Evolutionary conservation across 495 filamentous ascomycete genomes (phyloP), one percentile per base, ranked within the genome.

Genomic region (Hypoxylon subgilvum): DNA sequence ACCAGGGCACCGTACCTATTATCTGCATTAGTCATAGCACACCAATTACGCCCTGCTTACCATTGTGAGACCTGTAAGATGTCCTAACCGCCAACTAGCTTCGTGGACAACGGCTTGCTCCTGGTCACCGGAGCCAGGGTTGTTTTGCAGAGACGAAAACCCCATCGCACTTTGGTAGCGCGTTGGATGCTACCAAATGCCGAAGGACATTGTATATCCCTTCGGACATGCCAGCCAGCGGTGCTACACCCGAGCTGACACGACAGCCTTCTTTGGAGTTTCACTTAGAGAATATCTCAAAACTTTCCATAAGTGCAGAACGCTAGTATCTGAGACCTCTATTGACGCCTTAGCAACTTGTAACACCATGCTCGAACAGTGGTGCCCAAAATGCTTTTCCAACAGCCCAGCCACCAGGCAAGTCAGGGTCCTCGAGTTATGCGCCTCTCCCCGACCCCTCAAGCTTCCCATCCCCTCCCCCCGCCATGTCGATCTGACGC

Each of bases 401-500:
- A n/a, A n/a, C n/a, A n/a, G n/a, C n/a, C n/a, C n/a, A n/a, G n/a
- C n/a, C n/a, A n/a, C n/a, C n/a, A n/a, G n/a, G n/a, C n/a, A n/a
- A n/a, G n/a, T n/a, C n/a, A n/a, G n/a, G n/a, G n/a, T n/a, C n/a
- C n/a, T n/a, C n/a, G n/a, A n/a, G n/a, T n/a, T n/a, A n/a, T n/a
- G n/a, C n/a, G n/a, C 39, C 38, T 17, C 35, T 36, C 35, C 16
- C 19, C 9, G 6, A 9, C 42, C 34, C 46, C 47, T 32, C 34
- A 4, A 6, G 2, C 19, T 36, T 30, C 30, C 25, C 48, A 41
- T 35, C 61, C 61, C 54, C 54, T 59, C 61, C 61, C n/a, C 61
- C 61, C 61, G 50, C 61, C 48, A 47, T 59, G n/a, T n/a, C 12
- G 54, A 64, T 64, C 50, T 64, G 61, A 64, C 50, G 58, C 58